A percentile compares a stretch with the other conserved stretches of the same genome.
Evolutionary conservation across 192 early-diverging fungal species (phyloP).

Genomic region (Backusella tarrabulga): DNA sequence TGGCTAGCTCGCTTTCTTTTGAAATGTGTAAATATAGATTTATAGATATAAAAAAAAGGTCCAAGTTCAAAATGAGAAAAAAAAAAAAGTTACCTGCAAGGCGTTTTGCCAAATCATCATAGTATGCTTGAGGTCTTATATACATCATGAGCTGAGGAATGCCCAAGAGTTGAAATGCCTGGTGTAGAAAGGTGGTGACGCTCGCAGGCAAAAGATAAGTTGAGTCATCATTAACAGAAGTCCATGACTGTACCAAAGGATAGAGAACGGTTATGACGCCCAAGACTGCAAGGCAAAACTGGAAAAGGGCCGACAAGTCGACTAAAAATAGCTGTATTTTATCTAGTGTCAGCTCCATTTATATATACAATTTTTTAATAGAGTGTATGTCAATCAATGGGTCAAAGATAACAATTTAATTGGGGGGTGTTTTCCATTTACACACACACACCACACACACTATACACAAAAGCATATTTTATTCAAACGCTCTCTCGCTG

Average conservation of each 20-base stretch:
- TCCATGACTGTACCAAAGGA: background rate
- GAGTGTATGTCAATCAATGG: background rate
- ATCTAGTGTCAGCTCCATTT: constrained; percentile 13
- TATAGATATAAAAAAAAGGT: background rate
- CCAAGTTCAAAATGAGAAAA: background rate
- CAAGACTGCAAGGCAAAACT: background rate
- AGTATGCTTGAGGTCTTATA: constrained; percentile 11
- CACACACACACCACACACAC: background rate
- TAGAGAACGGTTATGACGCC: background rate
- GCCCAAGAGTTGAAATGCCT: background rate
- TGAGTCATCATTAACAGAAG: background rate
- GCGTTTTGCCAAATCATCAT: background rate
- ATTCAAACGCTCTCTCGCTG: background rate
- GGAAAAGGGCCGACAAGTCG: background rate
- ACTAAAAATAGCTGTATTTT: background rate
- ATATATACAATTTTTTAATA: background rate
- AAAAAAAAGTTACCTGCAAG: background rate
- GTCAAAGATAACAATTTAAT: background rate
- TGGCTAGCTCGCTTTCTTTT: constrained; percentile 12
- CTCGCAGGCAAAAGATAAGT: constrained; percentile 14
- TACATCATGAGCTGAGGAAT: constrained; percentile 11
- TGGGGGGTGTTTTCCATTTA: background rate
- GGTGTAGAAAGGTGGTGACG: constrained; percentile 8
- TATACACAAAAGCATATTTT: background rate
- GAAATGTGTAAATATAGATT: background rate